Evolutionary conservation across 441 rosid genomes (phyloP).

Genomic region (Erodium trifolium): DNA sequence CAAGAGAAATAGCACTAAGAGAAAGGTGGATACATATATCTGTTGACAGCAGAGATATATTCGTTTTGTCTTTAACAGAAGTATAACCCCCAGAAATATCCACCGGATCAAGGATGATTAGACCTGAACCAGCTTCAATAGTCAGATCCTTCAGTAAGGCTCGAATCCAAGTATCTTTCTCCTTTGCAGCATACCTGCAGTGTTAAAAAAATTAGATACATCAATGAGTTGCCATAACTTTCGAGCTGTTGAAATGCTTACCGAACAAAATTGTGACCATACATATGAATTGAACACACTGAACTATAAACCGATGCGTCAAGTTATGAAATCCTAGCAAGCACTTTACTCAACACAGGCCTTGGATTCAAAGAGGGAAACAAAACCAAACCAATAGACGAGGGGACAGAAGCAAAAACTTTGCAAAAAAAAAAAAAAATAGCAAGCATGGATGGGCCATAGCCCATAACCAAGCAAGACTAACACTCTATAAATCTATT

Average conservation of each 20-base stretch:
- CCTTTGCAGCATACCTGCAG: slow-evolving; percentile 91
- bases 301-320: background rate
- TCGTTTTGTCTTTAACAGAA: slow-evolving; percentile 84
- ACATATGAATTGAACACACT: background rate
- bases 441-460: slow-evolving; percentile 5
- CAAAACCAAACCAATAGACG: background rate
- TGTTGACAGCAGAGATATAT: slow-evolving; percentile 75
- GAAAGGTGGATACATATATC: slow-evolving; percentile 90
- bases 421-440: background rate
- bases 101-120: slow-evolving; percentile 81
- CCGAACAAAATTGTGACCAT: too few relatives aligned
- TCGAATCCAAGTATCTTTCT: slow-evolving; percentile 89
- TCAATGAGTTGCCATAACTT: too few relatives aligned
- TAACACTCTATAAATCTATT: background rate
- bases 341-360: background rate
- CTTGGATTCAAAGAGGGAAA: background rate
- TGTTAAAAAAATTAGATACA: background rate
- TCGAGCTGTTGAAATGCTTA: too few relatives aligned
- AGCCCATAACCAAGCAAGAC: background rate
- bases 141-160: slow-evolving; percentile 79
- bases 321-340: too few relatives aligned
- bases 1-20: slow-evolving; percentile 76
- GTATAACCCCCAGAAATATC: slow-evolving; percentile 93
- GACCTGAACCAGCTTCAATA: slow-evolving; percentile 97
- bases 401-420: background rate